Percentiles rank a stretch among this genome's conserved stretches.
phyloP scores from a whole-genome alignment of 345 rosid genomes.

The Zanthoxylum bungeanum region DNA sequence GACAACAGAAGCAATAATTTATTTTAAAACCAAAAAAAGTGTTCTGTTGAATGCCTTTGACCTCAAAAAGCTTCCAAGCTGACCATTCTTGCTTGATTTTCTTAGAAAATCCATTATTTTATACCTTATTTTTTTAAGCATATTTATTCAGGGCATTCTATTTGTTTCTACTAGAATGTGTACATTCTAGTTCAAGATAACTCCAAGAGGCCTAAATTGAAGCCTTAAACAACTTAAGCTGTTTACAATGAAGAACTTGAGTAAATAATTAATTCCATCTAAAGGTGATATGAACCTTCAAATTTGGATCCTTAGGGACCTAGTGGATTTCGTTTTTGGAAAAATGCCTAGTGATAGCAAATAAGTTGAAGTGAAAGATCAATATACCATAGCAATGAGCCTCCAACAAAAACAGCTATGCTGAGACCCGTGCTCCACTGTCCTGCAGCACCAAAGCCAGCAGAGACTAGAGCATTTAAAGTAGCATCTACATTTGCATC shows the following conservation, averaged over 20 bases:
- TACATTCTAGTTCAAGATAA: background rate
- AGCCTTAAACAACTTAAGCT: conserved; percentile 1
- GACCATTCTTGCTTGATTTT: background rate
- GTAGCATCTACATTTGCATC: conserved; percentile 23
- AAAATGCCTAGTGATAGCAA: background rate
- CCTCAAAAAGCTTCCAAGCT: background rate
- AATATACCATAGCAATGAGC: conserved; percentile 14
- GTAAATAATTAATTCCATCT: background rate
- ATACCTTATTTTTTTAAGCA: background rate
- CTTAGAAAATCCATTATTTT: background rate
- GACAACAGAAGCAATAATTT: background rate
- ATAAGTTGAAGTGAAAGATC: background rate
- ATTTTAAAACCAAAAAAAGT: background rate
- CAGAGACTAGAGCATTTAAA: conserved; percentile 21
- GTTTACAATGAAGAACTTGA: background rate
- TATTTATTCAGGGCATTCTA: background rate
- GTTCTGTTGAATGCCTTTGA: background rate
- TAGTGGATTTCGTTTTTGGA: background rate
- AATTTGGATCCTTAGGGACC: background rate
- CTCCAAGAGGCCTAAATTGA: background rate
- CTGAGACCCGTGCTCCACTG: conserved; percentile 14
- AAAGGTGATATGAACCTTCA: background rate
- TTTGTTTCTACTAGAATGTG: background rate
- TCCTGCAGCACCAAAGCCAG: conserved; percentile 22
- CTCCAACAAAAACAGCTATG: conserved; percentile 20